phyloP scores from a whole-genome alignment of 2,329 filamentous ascomycete species.

The Diaporthe nobilis region DNA sequence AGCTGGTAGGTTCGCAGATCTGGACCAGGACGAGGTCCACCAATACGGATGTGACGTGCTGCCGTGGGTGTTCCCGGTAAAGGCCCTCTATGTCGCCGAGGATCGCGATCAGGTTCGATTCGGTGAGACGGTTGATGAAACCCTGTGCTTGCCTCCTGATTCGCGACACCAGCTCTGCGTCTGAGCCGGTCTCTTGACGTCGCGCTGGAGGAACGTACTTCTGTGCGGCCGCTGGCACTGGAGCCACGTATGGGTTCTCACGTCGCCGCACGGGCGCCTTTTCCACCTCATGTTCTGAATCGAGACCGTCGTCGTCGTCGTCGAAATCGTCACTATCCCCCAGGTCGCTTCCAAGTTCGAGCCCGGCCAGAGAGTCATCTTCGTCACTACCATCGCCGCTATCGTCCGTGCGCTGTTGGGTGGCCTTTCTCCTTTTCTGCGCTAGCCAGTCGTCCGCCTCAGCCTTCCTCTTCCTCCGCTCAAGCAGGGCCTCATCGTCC shows the following conservation, averaged over 20 bases:
- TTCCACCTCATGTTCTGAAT: constrained; percentile 51
- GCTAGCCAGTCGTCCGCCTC: constrained; percentile 74
- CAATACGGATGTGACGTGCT: constrained; percentile 86
- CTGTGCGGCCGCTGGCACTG: constrained; percentile 71
- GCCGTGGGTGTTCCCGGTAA: constrained; percentile 87
- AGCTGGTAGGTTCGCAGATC: constrained; percentile 81
- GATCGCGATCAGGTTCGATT: constrained; percentile 89
- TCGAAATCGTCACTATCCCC: constrained; percentile 51
- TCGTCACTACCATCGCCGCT: constrained; percentile 49
- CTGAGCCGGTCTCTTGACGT: constrained; percentile 73
- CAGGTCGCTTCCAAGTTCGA: constrained; percentile 46
- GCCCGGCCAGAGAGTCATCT: constrained; percentile 43
- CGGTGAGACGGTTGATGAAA: constrained; percentile 91
- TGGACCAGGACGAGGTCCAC: constrained; percentile 84
- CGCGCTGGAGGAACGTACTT: constrained; percentile 89
- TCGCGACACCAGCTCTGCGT: constrained; percentile 76
- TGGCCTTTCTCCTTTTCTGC: constrained; percentile 67
- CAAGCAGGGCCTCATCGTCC: constrained; percentile 62
- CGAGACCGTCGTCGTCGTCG: constrained; percentile 53
- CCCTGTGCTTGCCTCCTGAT: constrained; percentile 88
- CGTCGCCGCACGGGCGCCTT: constrained; percentile 49
- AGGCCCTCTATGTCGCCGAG: constrained; percentile 85
- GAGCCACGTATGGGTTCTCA: constrained; percentile 93
- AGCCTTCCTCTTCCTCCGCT: constrained; percentile 72
- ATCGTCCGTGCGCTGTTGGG: constrained; percentile 41